Evolutionary conservation across 1,284 basidiomycete genomes (phyloP).

Genomic region (Blastosporella zonata): DNA sequence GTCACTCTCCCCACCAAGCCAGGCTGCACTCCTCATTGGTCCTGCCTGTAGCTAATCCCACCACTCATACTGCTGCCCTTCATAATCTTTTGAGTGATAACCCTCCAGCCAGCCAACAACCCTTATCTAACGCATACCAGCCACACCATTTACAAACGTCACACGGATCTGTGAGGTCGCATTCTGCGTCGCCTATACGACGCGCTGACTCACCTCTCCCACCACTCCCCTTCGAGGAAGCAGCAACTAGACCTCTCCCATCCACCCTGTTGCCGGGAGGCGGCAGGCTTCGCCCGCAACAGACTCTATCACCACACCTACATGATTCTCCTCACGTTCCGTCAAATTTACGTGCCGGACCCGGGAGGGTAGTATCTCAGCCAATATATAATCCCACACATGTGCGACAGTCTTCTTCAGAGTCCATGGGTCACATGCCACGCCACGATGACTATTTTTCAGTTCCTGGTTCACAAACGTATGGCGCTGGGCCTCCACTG

Average conservation of each 20-base stretch:
- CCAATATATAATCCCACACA: not conserved
- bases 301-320: not conserved
- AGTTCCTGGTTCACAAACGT: constrained; percentile 10
- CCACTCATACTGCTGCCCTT: constrained; percentile 9
- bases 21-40: not conserved
- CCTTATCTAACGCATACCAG: constrained; percentile 10
- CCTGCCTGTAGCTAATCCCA: not conserved
- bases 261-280: constrained; percentile 21
- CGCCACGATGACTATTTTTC: constrained; percentile 7
- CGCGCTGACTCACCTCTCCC: constrained; percentile 24
- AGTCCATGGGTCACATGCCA: not conserved
- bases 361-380: constrained; percentile 10
- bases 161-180: constrained; percentile 16
- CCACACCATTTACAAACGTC: constrained; percentile 16
- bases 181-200: constrained; percentile 15
- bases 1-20: not conserved
- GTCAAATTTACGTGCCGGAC: constrained; percentile 10
- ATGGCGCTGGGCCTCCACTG: not conserved
- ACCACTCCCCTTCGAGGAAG: constrained; percentile 32
- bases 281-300: constrained; percentile 8
- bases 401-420: constrained; percentile 2
- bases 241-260: constrained; percentile 16
- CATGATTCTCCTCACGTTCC: constrained; percentile 14
- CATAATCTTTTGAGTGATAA: constrained; percentile 15
- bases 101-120: constrained; percentile 5